Evolutionary conservation across 2,329 filamentous ascomycete species (phyloP).

Genomic region (Hymenoscyphus linearis): DNA sequence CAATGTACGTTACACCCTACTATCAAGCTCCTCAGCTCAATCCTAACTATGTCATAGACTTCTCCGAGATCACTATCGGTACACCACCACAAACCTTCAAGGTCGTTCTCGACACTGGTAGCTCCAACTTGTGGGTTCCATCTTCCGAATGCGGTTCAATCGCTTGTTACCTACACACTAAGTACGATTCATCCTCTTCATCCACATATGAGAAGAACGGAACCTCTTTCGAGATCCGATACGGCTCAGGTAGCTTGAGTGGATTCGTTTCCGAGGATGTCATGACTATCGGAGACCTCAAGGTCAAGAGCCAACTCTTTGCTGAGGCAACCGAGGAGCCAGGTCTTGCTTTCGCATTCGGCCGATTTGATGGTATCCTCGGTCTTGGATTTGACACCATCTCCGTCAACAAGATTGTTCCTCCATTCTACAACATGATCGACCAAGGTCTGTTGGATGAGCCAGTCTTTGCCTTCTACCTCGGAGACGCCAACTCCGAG

Average conservation of each 20-base stretch:
- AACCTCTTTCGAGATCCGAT: slow-evolving; percentile 84
- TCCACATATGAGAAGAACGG: slow-evolving; percentile 94
- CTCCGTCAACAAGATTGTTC: slow-evolving; percentile 91
- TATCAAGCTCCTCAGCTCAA: not conserved
- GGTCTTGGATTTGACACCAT: slow-evolving; percentile 93
- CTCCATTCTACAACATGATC: slow-evolving; percentile 95
- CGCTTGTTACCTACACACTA: slow-evolving; percentile 94
- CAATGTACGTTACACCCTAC: slow-evolving; percentile 65
- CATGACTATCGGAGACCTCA: slow-evolving; percentile 81
- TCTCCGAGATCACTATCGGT: slow-evolving; percentile 91
- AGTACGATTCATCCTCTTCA: slow-evolving; percentile 88
- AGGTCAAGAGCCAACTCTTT: slow-evolving; percentile 85
- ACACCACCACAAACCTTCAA: slow-evolving; percentile 94
- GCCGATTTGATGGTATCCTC: slow-evolving; percentile 93
- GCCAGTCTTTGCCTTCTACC: slow-evolving; percentile 94
- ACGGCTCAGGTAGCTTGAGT: slow-evolving; percentile 89
- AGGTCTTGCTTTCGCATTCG: slow-evolving; percentile 95
- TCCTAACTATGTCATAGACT: slow-evolving; percentile 56
- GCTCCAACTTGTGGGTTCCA: slow-evolving; percentile 98
- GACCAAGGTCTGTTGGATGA: slow-evolving; percentile 86
- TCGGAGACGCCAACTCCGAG: slow-evolving; percentile 66
- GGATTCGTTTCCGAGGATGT: slow-evolving; percentile 91
- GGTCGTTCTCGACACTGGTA: slow-evolving; percentile 96
- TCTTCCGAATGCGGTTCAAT: slow-evolving; percentile 88
- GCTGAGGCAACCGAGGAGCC: slow-evolving; percentile 95